These are phyloP conservation scores for Suillus weaverae DNA, from an alignment of 768 basidiomycete genomes.

Conservation along the genomic window DNA sequence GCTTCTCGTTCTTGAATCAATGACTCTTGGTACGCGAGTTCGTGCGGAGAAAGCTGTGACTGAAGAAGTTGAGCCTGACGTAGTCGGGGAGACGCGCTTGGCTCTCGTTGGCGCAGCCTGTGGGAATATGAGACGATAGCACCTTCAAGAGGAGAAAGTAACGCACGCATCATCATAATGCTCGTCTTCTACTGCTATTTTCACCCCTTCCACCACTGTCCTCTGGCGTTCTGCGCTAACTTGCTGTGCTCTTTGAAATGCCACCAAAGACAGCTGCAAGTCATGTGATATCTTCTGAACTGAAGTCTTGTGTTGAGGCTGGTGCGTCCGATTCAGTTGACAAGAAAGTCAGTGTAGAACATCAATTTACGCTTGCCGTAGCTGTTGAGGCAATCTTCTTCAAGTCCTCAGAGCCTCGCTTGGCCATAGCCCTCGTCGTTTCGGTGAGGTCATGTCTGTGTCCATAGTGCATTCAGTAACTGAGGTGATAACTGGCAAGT, in stretches of 20 bases:
- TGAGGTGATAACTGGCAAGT: not conserved
- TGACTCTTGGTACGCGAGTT: conserved; percentile 94
- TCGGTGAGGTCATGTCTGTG: conserved; percentile 91
- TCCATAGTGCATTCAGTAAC: conserved; percentile 5
- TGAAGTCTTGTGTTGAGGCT: conserved; percentile 81
- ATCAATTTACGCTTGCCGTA: conserved; percentile 49
- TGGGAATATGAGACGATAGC: not conserved
- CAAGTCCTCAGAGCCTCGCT: conserved; percentile 89
- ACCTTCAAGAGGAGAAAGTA: not conserved
- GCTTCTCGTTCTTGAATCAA: conserved; percentile 78
- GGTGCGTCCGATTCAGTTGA: conserved; percentile 1
- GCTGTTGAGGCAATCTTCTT: conserved; percentile 83
- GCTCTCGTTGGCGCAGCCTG: conserved; percentile 28
- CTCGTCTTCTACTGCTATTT: conserved; percentile 75
- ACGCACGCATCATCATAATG: conserved; percentile 16
- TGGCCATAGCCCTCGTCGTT: conserved; percentile 91
- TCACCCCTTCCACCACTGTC: conserved; percentile 84
- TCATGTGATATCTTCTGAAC: conserved; percentile 94
- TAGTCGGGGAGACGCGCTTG: conserved; percentile 50
- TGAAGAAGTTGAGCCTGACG: conserved; percentile 73
- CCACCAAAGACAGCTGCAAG: conserved; percentile 83
- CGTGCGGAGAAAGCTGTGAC: conserved; percentile 81
- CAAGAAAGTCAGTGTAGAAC: not conserved
- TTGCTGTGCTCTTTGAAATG: conserved; percentile 91
- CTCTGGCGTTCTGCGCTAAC: conserved; percentile 88